These are phyloP conservation scores for Cutaneotrichosporon cutaneum DNA, from an alignment of 1,284 basidiomycete genomes.

Conservation along the genomic window DNA sequence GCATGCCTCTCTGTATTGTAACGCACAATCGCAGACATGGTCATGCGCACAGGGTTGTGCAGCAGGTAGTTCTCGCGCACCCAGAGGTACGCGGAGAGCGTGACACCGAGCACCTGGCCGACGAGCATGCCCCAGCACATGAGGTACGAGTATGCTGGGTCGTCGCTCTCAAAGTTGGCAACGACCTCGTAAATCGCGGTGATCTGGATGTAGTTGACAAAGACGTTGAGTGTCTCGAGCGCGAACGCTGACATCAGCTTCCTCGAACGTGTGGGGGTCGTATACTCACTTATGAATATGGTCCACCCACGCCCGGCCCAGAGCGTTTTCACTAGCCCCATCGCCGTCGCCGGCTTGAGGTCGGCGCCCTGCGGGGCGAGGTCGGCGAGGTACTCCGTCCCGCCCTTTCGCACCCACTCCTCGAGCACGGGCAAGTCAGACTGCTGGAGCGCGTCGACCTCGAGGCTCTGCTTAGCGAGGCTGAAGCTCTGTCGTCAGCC, in stretches of 20 bases:
- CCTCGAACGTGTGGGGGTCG: too few species aligned
- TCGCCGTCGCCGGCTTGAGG: slow-evolving; percentile 23
- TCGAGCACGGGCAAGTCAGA: slow-evolving; percentile 47
- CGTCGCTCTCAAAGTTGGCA: slow-evolving; percentile 33
- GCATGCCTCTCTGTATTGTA: background rate
- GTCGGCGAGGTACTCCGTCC: slow-evolving; percentile 14
- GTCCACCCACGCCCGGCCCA: slow-evolving; percentile 37
- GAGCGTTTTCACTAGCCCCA: slow-evolving; percentile 33
- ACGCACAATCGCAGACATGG: slow-evolving; percentile 40
- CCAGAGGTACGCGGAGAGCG: slow-evolving; percentile 33
- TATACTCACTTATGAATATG: slow-evolving; percentile 37
- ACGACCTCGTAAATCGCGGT: slow-evolving; percentile 47
- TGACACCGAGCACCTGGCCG: slow-evolving; percentile 39
- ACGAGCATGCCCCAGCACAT: slow-evolving; percentile 49
- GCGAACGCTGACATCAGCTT: slow-evolving; percentile 31
- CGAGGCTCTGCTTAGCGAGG: slow-evolving; percentile 32
- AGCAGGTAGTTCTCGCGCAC: slow-evolving; percentile 48
- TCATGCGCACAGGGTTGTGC: slow-evolving; percentile 45
- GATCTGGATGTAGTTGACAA: slow-evolving; percentile 38
- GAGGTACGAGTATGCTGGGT: slow-evolving; percentile 45
- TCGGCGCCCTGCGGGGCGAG: slow-evolving; percentile 24
- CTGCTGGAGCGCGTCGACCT: slow-evolving; percentile 33
- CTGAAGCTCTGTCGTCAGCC: slow-evolving; percentile 31
- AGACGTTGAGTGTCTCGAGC: slow-evolving; percentile 35
- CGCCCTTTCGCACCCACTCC: slow-evolving; percentile 33